Evolutionary conservation across 352 stramenopile genomes (phyloP).

Genomic region (Phytopythium oedochilum): DNA sequence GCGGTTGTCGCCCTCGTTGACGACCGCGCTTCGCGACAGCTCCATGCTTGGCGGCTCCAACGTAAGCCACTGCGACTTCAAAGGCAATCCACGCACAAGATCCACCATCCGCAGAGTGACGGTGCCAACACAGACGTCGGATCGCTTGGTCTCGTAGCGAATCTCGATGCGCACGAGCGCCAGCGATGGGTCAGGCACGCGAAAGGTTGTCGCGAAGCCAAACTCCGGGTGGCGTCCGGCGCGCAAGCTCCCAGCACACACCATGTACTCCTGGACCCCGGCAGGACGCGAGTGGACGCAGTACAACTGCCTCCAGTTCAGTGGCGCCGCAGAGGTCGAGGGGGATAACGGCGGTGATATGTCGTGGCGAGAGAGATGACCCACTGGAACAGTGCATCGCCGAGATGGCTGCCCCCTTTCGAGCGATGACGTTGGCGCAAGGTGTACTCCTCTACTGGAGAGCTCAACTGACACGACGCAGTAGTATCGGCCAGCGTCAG

Average conservation of each 20-base stretch:
- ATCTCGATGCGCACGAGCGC: conserved; percentile 42
- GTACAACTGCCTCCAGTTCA: conserved; percentile 5
- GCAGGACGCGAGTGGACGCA: conserved; percentile 31
- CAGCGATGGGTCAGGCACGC: conserved; percentile 37
- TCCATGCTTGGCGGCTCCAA: conserved; percentile 14
- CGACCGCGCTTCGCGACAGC: not conserved
- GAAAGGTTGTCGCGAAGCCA: conserved; percentile 26
- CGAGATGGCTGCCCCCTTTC: not conserved
- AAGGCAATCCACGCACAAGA: conserved; percentile 50
- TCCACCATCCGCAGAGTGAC: conserved; percentile 33
- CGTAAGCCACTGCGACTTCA: conserved; percentile 56
- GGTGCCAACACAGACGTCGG: conserved; percentile 25
- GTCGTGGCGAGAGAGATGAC: not conserved
- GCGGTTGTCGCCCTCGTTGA: conserved; percentile 2
- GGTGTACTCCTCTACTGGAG: not conserved
- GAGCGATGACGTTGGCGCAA: not conserved
- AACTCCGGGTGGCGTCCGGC: conserved; percentile 49
- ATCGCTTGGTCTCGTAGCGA: conserved; percentile 27
- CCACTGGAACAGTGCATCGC: conserved; percentile 1
- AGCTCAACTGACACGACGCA: conserved; percentile 3
- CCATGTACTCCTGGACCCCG: conserved; percentile 20
- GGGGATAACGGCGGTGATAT: not conserved
- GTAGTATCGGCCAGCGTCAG: not conserved
- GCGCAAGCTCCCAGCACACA: conserved; percentile 35
- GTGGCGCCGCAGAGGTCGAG: not conserved